Percentiles rank a stretch among this genome's conserved stretches.
Conservation (phyloP, 2,329 filamentous ascomycete genomes). For the Chrysosporium queenslandicum region DNA sequence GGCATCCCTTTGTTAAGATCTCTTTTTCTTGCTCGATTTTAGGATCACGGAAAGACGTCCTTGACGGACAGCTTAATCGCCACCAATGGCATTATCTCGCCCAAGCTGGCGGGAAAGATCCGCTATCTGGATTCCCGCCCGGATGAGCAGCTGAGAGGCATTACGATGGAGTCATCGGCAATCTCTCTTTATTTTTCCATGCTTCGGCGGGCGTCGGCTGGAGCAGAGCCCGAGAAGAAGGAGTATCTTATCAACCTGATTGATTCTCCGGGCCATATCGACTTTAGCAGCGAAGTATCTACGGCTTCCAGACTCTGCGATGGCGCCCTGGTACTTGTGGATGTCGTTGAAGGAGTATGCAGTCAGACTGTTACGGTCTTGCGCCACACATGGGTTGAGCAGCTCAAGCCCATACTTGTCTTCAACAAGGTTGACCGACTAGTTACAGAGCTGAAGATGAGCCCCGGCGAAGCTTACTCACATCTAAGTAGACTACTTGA, state of each 20-base stretch:
- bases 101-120: constrained; percentile 94
- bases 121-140: constrained; percentile 92
- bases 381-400: constrained; percentile 89
- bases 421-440: constrained; percentile 98
- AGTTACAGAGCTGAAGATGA: constrained; percentile 91
- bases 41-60: constrained; percentile 97
- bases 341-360: constrained; percentile 95
- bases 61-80: constrained; percentile 91
- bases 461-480: constrained; percentile 73
- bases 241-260: constrained; percentile 97
- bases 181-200: constrained; percentile 96
- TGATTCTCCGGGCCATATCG: constrained; percentile 94
- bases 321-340: constrained; percentile 85
- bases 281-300: constrained; percentile 96
- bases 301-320: constrained; percentile 91
- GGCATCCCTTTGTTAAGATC: constrained; percentile 7
- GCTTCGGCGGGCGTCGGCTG: constrained; percentile 60
- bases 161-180: constrained; percentile 99
- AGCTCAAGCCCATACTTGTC: constrained; percentile 84
- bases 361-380: constrained; percentile 97
- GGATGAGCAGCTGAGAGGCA: constrained; percentile 89
- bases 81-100: constrained; percentile 98
- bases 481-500: constrained; percentile 84
- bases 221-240: constrained; percentile 59
- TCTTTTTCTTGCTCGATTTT: constrained; percentile 15